phyloP scores from a whole-genome alignment of 1,139 yeast species.

The Nadsonia starkeyi-henricii region DNA sequence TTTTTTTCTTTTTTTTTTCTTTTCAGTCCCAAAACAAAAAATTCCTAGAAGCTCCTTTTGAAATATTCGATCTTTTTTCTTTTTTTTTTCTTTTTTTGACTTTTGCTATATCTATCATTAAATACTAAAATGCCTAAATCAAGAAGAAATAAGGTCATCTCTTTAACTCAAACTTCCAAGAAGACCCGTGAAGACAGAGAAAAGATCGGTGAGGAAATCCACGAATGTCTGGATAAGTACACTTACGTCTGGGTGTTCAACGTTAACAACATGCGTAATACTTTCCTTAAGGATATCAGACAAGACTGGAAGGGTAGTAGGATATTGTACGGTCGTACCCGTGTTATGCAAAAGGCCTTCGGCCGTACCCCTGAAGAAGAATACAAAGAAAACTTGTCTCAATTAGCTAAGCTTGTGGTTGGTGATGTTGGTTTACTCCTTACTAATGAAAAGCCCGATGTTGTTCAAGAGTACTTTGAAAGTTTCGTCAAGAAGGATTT shows the following conservation, averaged over 20 bases:
- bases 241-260: conserved; percentile 74
- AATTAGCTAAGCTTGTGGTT: conserved; percentile 40
- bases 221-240: conserved; percentile 63
- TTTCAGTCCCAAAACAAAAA: conserved; percentile 1
- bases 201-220: conserved; percentile 78
- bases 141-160: conserved; percentile 64
- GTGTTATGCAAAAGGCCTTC: conserved; percentile 82
- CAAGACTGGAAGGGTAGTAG: conserved; percentile 86
- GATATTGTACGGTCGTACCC: conserved; percentile 78
- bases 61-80: neutral
- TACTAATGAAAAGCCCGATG: conserved; percentile 74
- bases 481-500: conserved; percentile 69
- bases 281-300: conserved; percentile 85
- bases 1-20: neutral
- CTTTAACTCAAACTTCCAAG: conserved; percentile 92
- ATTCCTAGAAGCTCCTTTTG: conserved; percentile 3
- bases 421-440: conserved; percentile 83
- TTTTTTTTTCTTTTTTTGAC: neutral
- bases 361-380: conserved; percentile 84
- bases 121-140: conserved; percentile 70
- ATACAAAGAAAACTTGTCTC: conserved; percentile 68
- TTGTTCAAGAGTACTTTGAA: conserved; percentile 72
- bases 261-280: conserved; percentile 89
- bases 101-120: neutral
- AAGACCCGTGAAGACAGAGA: conserved; percentile 90